Conservation (phyloP, 176 grass and related monocot genomes). For the Cenchrus purpureus region DNA sequence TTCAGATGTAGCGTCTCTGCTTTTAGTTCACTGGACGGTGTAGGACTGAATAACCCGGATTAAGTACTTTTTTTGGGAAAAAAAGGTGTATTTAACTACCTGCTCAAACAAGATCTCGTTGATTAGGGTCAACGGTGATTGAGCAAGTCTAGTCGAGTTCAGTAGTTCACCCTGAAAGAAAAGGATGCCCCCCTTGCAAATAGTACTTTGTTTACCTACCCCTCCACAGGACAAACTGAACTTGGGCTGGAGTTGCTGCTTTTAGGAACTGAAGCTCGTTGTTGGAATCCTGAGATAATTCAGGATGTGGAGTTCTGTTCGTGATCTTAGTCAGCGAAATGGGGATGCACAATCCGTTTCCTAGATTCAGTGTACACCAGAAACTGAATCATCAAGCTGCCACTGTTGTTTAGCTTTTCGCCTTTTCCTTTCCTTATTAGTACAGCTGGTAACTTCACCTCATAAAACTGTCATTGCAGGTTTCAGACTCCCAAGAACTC, state of each 20-base stretch:
- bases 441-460: not conserved
- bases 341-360: not conserved
- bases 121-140: not conserved
- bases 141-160: not conserved
- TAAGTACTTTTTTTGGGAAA: no score
- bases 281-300: not conserved
- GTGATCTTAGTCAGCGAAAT: not conserved
- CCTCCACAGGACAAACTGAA: not conserved
- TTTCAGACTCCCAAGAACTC: not conserved
- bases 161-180: not conserved
- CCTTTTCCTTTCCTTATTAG: not conserved
- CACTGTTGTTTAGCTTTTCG: not conserved
- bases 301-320: not conserved
- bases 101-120: not conserved
- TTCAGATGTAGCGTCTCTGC: not conserved
- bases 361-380: not conserved
- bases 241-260: not conserved
- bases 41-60: not conserved
- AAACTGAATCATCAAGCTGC: not conserved
- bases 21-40: no score
- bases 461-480: constrained; percentile 28
- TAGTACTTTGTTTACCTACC: not conserved
- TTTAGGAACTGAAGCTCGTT: not conserved
- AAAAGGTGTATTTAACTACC: not conserved
- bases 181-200: not conserved